Conservation (phyloP, 331 rosid genomes). For the Malus hybrid region DNA sequence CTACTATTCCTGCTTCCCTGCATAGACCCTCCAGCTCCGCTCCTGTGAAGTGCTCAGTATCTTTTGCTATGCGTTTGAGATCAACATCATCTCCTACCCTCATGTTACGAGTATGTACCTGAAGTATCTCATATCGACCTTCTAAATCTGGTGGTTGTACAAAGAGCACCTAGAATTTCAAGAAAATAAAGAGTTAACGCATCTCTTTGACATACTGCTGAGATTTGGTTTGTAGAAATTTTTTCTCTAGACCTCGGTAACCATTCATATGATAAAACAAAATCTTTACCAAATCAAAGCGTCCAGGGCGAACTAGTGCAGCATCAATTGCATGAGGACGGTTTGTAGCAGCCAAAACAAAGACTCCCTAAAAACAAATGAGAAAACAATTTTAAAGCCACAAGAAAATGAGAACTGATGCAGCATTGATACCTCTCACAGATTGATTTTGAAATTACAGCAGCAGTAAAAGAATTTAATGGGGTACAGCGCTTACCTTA, state of each 20-base stretch:
- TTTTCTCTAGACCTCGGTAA: neutral
- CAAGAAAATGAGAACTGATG: neutral
- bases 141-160: conserved; percentile 92
- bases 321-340: conserved; percentile 91
- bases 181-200: neutral
- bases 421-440: conserved; percentile 1
- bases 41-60: conserved; percentile 81
- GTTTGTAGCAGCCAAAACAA: conserved; percentile 93
- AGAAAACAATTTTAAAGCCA: neutral
- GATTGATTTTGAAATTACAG: neutral
- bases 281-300: conserved; percentile 68
- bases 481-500: conserved; percentile 35
- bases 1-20: conserved; percentile 81
- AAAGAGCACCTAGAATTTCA: conserved; percentile 59
- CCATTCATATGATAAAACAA: neutral
- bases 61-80: conserved; percentile 59
- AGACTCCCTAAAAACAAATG: conserved; percentile 56
- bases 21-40: conserved; percentile 87
- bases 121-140: conserved; percentile 69
- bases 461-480: neutral
- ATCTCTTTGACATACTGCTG: neutral
- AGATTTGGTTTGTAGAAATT: neutral
- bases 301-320: conserved; percentile 97
- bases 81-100: conserved; percentile 47
- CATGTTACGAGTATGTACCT: conserved; percentile 69